Conservation (phyloP, 2,329 filamentous ascomycete genomes). For the Phaeosphaeriaceae sp. region DNA sequence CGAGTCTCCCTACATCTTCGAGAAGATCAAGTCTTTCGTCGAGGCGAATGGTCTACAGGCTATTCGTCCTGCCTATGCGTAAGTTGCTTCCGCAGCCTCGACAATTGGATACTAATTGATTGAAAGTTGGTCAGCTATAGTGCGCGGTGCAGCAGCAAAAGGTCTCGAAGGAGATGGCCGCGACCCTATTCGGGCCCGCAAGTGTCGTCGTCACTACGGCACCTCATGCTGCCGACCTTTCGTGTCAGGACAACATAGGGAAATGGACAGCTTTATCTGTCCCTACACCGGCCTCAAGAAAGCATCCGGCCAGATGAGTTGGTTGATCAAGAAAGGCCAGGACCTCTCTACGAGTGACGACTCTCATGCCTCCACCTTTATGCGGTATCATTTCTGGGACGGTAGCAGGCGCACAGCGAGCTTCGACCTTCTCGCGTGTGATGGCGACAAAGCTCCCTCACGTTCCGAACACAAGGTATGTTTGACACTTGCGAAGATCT, state of each 20-base stretch:
- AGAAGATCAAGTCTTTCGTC: constrained; percentile 15
- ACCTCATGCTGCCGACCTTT: not conserved
- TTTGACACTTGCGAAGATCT: too few relatives aligned
- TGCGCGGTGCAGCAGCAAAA: constrained; percentile 31
- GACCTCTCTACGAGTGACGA: constrained; percentile 8
- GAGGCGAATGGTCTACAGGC: constrained; percentile 5
- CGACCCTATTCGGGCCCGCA: constrained; percentile 17
- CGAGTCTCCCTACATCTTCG: constrained; percentile 30
- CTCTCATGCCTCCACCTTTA: not conserved
- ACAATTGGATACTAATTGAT: not conserved
- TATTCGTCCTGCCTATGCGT: constrained; percentile 28
- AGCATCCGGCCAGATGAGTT: constrained; percentile 14
- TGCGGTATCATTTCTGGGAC: not conserved
- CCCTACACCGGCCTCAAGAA: not conserved
- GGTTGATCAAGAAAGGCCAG: constrained; percentile 25
- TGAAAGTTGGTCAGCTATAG: constrained; percentile 36
- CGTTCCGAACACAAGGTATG: too few relatives aligned
- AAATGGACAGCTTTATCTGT: constrained; percentile 15
- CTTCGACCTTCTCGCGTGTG: constrained; percentile 6
- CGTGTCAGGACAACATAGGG: constrained; percentile 3
- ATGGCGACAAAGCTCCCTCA: constrained; percentile 9
- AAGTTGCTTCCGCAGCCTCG: not conserved
- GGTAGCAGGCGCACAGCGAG: not conserved
- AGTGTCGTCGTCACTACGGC: constrained; percentile 33
- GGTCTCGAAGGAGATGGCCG: constrained; percentile 23